Percentiles rank a stretch among this genome's conserved stretches.
These are phyloP conservation scores for Isochrysis galbana DNA, from an alignment of 78 protist genomes.

Conservation along the genomic window DNA sequence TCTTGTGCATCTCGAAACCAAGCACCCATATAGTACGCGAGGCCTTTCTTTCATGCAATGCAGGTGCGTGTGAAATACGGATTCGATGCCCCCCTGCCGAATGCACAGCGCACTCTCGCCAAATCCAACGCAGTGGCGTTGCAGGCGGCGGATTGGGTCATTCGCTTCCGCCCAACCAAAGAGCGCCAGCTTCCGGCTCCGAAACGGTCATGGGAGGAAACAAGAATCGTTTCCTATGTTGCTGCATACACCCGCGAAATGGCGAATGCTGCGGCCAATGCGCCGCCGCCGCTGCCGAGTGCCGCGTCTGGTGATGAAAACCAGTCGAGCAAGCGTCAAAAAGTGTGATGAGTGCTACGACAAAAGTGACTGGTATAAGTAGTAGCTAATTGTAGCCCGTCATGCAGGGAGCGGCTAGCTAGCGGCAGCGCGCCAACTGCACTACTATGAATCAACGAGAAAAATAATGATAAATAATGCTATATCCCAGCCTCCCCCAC, in stretches of 20 bases:
- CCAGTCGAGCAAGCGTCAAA: not conserved
- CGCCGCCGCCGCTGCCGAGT: not conserved
- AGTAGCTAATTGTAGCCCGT: too few relatives aligned
- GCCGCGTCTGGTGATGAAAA: not conserved
- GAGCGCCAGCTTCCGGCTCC: not conserved
- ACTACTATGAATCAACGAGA: too few relatives aligned
- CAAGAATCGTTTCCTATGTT: not conserved
- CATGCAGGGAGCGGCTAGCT: too few relatives aligned
- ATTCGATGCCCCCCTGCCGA: conserved; percentile 11
- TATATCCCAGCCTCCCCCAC: too few relatives aligned
- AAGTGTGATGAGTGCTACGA: not conserved
- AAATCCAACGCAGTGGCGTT: not conserved
- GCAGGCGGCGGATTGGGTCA: not conserved
- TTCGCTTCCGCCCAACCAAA: not conserved
- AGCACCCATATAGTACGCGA: too few relatives aligned
- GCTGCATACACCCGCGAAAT: not conserved
- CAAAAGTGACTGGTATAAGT: too few relatives aligned
- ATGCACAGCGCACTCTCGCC: conserved; percentile 24
- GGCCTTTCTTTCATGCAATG: too few relatives aligned
- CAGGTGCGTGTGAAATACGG: not conserved
- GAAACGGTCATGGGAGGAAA: not conserved
- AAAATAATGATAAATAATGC: too few relatives aligned
- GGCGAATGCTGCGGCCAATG: not conserved
- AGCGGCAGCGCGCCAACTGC: too few relatives aligned
- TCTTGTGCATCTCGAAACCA: too few relatives aligned